These are phyloP conservation scores for Sugiyamaella valdiviana DNA, from an alignment of 805 yeast genomes.

Conservation along the genomic window DNA sequence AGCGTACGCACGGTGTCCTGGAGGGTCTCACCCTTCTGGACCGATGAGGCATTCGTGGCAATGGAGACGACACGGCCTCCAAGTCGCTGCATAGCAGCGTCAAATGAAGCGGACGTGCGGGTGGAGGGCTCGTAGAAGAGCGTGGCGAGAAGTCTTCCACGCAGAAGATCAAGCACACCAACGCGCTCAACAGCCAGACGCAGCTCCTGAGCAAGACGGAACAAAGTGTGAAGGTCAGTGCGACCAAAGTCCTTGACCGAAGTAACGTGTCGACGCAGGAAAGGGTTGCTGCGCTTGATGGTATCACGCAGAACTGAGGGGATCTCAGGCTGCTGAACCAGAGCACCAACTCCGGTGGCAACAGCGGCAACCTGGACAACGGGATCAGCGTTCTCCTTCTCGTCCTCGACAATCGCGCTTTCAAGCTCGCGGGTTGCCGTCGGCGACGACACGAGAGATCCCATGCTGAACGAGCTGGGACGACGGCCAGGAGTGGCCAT, in stretches of 20 bases:
- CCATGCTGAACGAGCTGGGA: slow-evolving; percentile 2
- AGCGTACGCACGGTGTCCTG: slow-evolving; percentile 94
- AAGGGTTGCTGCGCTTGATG: slow-evolving; percentile 77
- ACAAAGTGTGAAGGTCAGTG: slow-evolving; percentile 83
- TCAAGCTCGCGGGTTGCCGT: slow-evolving; percentile 12
- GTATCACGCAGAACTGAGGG: slow-evolving; percentile 73
- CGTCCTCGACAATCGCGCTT: slow-evolving; percentile 21
- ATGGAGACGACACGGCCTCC: slow-evolving; percentile 96
- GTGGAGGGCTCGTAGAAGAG: slow-evolving; percentile 98
- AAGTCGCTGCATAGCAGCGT: slow-evolving; percentile 98
- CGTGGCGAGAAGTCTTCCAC: slow-evolving; percentile 87
- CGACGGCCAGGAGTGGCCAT: slow-evolving; percentile 5
- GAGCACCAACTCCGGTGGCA: slow-evolving; percentile 1
- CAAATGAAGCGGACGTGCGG: slow-evolving; percentile 92
- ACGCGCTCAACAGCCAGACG: slow-evolving; percentile 93
- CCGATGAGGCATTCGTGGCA: slow-evolving; percentile 82
- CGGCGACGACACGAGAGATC: background rate
- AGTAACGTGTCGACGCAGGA: slow-evolving; percentile 78
- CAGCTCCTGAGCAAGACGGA: slow-evolving; percentile 97
- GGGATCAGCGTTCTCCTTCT: slow-evolving; percentile 5
- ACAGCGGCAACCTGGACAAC: slow-evolving; percentile 27
- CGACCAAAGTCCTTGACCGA: slow-evolving; percentile 85
- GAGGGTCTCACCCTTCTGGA: slow-evolving; percentile 94
- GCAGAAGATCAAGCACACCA: slow-evolving; percentile 85
- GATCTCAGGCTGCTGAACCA: slow-evolving; percentile 8